phyloP scores from a whole-genome alignment of 306 rosid species.

The Quercus robur region DNA sequence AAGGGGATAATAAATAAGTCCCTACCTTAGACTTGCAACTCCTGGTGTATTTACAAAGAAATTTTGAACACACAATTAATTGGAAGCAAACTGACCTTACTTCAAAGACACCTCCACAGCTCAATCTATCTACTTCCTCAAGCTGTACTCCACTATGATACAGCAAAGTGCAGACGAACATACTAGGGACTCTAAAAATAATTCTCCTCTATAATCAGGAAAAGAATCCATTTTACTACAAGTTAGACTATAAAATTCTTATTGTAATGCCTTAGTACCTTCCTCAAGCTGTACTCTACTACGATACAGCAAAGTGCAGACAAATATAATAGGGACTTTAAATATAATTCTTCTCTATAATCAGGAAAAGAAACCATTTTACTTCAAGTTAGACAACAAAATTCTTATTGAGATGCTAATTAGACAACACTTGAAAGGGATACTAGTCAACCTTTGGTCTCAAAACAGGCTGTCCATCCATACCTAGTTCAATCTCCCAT shows the following conservation, averaged over 20 bases:
- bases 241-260: not conserved
- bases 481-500: not conserved
- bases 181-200: not conserved
- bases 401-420: not conserved
- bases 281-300: not conserved
- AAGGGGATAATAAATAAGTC: not conserved
- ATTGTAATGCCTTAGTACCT: not conserved
- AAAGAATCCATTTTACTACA: not conserved
- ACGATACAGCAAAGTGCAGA: not conserved
- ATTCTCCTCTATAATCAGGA: not conserved
- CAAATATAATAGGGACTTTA: not conserved
- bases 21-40: not conserved
- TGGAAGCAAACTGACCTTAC: not conserved
- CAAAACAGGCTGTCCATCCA: not conserved
- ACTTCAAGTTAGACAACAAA: not conserved
- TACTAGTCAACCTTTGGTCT: not conserved
- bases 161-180: not conserved
- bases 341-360: not conserved
- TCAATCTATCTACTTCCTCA: not conserved
- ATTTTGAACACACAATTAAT: not conserved
- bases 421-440: not conserved
- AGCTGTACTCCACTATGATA: not conserved
- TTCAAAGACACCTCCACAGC: not conserved
- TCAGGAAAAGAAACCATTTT: not conserved
- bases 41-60: not conserved